These are phyloP conservation scores for Citropsis articulata DNA, from an alignment of 345 rosid species.

Conservation along the genomic window DNA sequence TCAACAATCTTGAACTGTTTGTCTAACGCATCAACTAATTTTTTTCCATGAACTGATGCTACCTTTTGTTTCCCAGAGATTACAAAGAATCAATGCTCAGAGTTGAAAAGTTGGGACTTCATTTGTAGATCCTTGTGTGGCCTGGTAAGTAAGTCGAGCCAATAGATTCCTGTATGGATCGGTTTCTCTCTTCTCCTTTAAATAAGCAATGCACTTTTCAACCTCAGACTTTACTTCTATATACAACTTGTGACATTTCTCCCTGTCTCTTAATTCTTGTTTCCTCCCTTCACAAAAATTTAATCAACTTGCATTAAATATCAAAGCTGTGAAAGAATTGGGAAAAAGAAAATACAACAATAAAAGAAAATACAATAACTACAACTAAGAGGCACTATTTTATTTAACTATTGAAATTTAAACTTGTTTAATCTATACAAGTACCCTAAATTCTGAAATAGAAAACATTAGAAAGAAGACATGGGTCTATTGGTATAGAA, in stretches of 20 bases:
- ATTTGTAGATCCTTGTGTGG: conserved; percentile 5
- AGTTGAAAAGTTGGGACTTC: conserved; percentile 27
- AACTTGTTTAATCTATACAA: not conserved
- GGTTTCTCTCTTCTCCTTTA: conserved; percentile 24
- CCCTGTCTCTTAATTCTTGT: conserved; percentile 21
- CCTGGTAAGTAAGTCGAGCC: conserved; percentile 18
- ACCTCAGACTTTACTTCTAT: conserved; percentile 28
- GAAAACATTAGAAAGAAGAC: not conserved
- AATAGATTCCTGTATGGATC: conserved; percentile 31
- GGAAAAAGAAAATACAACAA: too few relatives aligned
- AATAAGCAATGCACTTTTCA: conserved; percentile 20
- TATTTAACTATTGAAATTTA: not conserved
- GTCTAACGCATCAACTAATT: not conserved
- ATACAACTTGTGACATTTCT: conserved; percentile 23
- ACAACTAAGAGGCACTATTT: not conserved
- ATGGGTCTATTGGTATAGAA: not conserved
- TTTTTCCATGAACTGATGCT: not conserved
- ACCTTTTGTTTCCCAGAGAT: not conserved
- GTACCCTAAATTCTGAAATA: not conserved
- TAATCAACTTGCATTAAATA: not conserved
- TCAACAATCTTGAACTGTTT: not conserved
- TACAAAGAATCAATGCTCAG: not conserved
- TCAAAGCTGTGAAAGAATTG: not conserved
- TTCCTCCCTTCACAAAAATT: conserved; percentile 7
- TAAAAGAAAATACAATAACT: not conserved